Base-by-base conservation (phyloP, 2,329 filamentous ascomycete genomes). In the Monosporascus sp. region DNA sequence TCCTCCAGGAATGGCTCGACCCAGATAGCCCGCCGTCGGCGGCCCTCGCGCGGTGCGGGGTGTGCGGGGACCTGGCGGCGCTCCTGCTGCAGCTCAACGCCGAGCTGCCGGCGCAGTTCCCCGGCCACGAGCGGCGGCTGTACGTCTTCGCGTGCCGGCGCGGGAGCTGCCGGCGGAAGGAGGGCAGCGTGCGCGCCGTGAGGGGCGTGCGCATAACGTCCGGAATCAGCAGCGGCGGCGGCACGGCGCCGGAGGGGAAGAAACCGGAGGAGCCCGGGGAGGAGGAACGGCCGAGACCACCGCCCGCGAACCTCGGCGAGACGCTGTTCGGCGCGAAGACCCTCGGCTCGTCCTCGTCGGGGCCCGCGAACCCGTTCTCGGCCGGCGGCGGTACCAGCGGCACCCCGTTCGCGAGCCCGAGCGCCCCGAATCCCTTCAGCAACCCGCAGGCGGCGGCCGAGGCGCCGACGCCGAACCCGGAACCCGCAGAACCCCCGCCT, bases 11-110 rank as follows among this genome's bases (percentile, higher is more conserved):
- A 71, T 99, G 94, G 94, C 76, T 96, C 38, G 86, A 92, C 61
- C 72, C 79, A n/a, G 74, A 78, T 50, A 82, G 79, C 41, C 77
- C 88, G 4, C 89, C 93, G 7, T 88, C 89, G 1, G 88, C 88
- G 24, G 77, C 86, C 1, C 79, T 96, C 9, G 90, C 89, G 22
- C 87, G 86, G 72, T 99, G 94, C 76, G 90, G 89, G 72, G 81
- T 89, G 60, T 99, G 94, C 82, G 89, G 90, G 60, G 82, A 85
- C 50, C 73, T 90, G 50, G 90, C 97, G 83, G 86, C 84, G 1
- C 79, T 97, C 11, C 81, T 99, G 3, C 81, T 99, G 47, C 91
- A 99, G 71, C 81, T 99, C 27, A 90, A 99, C 71, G 92, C 85
- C 63, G 91, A 97, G 67, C 79, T 97, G 3, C 92, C 91, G 15